These are phyloP conservation scores for Aotearoamyces nothofagi DNA, from an alignment of 2,329 filamentous ascomycete genomes.

Conservation along the genomic window DNA sequence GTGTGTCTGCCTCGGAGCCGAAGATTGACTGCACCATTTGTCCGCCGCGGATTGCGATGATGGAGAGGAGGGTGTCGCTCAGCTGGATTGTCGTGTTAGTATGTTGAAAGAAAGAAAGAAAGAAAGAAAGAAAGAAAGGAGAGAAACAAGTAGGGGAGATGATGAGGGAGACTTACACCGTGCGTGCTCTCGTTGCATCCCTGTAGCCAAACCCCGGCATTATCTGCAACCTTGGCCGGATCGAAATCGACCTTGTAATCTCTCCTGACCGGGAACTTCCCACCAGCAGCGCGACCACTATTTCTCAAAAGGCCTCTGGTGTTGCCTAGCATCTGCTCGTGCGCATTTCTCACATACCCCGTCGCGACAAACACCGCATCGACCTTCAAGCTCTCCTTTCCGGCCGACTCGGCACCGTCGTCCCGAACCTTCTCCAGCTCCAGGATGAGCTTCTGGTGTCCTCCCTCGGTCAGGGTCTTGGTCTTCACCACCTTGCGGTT, in stretches of 20 bases:
- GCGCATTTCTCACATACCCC: conserved; percentile 66
- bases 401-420: conserved; percentile 17
- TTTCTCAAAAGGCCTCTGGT: conserved; percentile 54
- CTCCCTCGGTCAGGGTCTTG: neutral
- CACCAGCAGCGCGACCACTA: conserved; percentile 16
- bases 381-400: conserved; percentile 37
- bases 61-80: conserved; percentile 69
- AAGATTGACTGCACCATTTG: conserved; percentile 71
- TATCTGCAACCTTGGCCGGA: conserved; percentile 48
- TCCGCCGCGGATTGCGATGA: conserved; percentile 59
- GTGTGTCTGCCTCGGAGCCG: no score
- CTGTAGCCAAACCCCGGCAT: conserved; percentile 76
- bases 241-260: conserved; percentile 69
- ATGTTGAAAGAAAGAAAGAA: no score
- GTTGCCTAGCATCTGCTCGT: conserved; percentile 60
- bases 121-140: neutral
- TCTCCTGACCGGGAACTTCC: conserved; percentile 52
- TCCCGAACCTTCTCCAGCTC: conserved; percentile 1
- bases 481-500: conserved; percentile 40
- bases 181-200: conserved; percentile 89
- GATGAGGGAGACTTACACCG: conserved; percentile 50
- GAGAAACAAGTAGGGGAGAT: conserved; percentile 1
- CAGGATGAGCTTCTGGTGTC: conserved; percentile 5
- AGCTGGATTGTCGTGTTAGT: conserved; percentile 31
- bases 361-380: conserved; percentile 78